Evolutionary conservation across 1,284 basidiomycete genomes (phyloP).

Genomic region (Sporisorium scitamineum): DNA sequence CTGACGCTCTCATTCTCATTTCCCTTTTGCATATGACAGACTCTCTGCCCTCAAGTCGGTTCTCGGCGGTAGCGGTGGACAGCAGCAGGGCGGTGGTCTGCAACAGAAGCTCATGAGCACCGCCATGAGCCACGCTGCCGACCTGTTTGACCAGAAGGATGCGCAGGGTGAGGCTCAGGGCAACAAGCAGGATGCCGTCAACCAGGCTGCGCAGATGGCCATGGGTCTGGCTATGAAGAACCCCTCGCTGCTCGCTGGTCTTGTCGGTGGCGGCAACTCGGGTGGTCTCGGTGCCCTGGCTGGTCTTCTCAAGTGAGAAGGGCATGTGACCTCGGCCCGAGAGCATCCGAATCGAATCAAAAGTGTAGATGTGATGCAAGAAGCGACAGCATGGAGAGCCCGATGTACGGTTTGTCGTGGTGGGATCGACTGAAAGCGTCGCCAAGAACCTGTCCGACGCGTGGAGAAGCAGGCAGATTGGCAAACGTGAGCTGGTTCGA

Average conservation of each 20-base stretch:
- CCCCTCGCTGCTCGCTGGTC: conserved; percentile 46
- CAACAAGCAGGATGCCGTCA: conserved; percentile 69
- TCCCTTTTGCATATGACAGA: conserved; percentile 11
- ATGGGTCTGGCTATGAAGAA: conserved; percentile 67
- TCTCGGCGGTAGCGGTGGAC: conserved; percentile 39
- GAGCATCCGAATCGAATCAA: neutral
- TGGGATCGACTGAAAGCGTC: too few species aligned
- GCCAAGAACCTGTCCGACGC: too few species aligned
- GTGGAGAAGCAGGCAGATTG: too few species aligned
- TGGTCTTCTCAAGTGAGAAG: conserved; percentile 39
- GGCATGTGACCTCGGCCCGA: neutral
- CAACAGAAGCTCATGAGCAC: conserved; percentile 50
- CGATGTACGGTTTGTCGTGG: too few species aligned
- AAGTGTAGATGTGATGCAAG: neutral
- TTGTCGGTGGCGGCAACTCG: conserved; percentile 54
- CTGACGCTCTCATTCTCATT: neutral
- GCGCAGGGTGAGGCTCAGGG: conserved; percentile 59
- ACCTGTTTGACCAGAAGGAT: conserved; percentile 60
- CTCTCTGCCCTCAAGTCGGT: conserved; percentile 55
- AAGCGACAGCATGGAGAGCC: too few species aligned
- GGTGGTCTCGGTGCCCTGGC: conserved; percentile 52
- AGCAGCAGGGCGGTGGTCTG: conserved; percentile 41
- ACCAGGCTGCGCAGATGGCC: conserved; percentile 64
- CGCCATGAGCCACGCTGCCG: conserved; percentile 51
- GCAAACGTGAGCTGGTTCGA: too few species aligned